Conservation (phyloP, 805 yeast genomes). For the Barnettozyma vustinii region DNA sequence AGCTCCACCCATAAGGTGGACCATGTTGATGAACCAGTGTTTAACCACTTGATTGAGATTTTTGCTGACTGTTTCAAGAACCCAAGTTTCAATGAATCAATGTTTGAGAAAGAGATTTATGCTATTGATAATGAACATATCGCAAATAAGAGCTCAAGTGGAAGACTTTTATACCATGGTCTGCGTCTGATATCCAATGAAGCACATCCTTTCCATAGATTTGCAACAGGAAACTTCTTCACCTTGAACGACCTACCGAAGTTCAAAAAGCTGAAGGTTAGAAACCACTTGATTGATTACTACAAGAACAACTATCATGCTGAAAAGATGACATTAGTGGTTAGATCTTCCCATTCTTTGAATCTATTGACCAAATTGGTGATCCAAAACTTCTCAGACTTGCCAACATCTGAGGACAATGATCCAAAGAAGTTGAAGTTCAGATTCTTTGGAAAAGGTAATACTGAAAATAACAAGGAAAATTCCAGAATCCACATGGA, state of each 20-base stretch:
- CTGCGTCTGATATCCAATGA: slow-evolving; percentile 42
- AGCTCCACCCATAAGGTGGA: slow-evolving; percentile 23
- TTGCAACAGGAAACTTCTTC: neutral
- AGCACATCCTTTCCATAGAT: slow-evolving; percentile 25
- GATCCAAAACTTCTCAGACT: slow-evolving; percentile 34
- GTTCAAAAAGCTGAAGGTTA: slow-evolving; percentile 31
- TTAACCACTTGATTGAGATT: slow-evolving; percentile 40
- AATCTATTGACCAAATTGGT: slow-evolving; percentile 52
- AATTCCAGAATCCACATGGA: neutral
- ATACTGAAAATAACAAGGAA: neutral
- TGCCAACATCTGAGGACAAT: slow-evolving; percentile 16
- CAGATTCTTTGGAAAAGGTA: slow-evolving; percentile 3
- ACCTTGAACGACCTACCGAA: slow-evolving; percentile 24
- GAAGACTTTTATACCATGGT: slow-evolving; percentile 55
- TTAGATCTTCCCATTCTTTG: slow-evolving; percentile 63
- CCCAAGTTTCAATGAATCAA: slow-evolving; percentile 43
- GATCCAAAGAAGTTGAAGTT: slow-evolving; percentile 7
- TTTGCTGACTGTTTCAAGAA: slow-evolving; percentile 46
- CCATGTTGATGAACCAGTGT: slow-evolving; percentile 27
- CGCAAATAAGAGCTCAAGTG: slow-evolving; percentile 39
- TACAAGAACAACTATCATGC: slow-evolving; percentile 39
- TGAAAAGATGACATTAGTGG: slow-evolving; percentile 49
- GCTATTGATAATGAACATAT: slow-evolving; percentile 66
- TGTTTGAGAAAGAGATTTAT: slow-evolving; percentile 45
- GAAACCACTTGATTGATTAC: slow-evolving; percentile 32